Evolutionary conservation across 2,329 filamentous ascomycete genomes (phyloP), one percentile per base, ranked within the genome.

Genomic region (Ophioceras dolichostomum): DNA sequence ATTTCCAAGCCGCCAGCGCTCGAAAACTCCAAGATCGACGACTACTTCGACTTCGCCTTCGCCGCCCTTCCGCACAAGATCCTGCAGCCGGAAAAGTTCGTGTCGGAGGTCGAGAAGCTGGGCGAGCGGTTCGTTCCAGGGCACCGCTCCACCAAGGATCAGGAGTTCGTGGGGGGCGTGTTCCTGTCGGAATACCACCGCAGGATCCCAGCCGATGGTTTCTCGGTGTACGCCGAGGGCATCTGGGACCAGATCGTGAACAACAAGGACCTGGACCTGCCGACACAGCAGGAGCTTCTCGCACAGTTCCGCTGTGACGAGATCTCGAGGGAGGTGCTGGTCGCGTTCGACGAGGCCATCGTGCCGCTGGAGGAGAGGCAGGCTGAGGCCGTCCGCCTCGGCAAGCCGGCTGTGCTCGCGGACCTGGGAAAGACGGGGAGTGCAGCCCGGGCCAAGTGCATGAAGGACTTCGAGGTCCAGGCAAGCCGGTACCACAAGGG

Each of bases 1-100:
- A 80, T 98, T 42, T 88, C 88, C 29, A 98, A 98, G 57, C 91
- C 91, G 4, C 63, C 78, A 22, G 89, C 89, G 1, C 70, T 96
- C 39, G 91, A 98, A 55, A 77, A 78, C 47, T 89, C 89, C 16
- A 77, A 72, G 40, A 96, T 98, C 46, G 84, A 91, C 49, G 89
- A 98, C 55, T 98, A 96, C 64, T 98, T 98, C 52, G 91, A 98
- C 62, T 96, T 98, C 59, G 88, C 87, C 38, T 98, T 98, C 53
- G 85, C 88, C 34, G 87, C 89, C 1, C 71, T 98, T 17, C 91
- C 91, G 4, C 91, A 98, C 68, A 98, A 98, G 66, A 87, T 94
- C 43, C 72, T 96, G 38, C 89, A 96, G 54, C 87, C 84, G 4
- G 88, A 96, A 18, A 84, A 88, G 57, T 98, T 98, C 52, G 68